Conservation (phyloP, 768 basidiomycete species). For the Panaeolus papilionaceus region DNA sequence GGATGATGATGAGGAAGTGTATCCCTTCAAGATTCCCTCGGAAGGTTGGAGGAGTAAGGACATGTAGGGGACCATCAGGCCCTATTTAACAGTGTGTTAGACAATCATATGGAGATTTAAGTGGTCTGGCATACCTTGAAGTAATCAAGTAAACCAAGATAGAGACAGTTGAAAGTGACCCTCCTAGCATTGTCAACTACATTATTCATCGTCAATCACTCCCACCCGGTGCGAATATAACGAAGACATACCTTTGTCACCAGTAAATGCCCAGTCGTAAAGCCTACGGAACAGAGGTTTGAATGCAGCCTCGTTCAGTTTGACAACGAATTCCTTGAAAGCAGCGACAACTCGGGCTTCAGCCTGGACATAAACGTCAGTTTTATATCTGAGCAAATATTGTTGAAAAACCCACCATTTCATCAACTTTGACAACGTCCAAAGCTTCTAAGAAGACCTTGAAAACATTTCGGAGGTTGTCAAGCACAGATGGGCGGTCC, state of each 20-base stretch:
- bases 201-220: slow-evolving; percentile 2
- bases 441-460: slow-evolving; percentile 83
- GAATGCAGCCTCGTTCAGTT: slow-evolving; percentile 92
- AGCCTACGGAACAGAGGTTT: slow-evolving; percentile 88
- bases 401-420: slow-evolving; percentile 20
- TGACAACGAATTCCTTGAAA: slow-evolving; percentile 89
- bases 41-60: slow-evolving; percentile 75
- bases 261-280: slow-evolving; percentile 93
- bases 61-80: slow-evolving; percentile 92
- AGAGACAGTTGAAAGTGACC: slow-evolving; percentile 77
- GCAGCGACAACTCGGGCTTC: slow-evolving; percentile 64
- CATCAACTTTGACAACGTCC: slow-evolving; percentile 51
- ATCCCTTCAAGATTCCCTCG: slow-evolving; percentile 63
- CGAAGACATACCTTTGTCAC: slow-evolving; percentile 48
- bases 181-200: slow-evolving; percentile 52
- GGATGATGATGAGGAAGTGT: slow-evolving; percentile 37
- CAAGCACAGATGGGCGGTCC: slow-evolving; percentile 65
- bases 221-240: neutral
- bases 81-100: slow-evolving; percentile 44
- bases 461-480: slow-evolving; percentile 71
- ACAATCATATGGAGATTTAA: neutral
- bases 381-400: neutral
- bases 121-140: slow-evolving; percentile 70
- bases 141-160: slow-evolving; percentile 77
- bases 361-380: slow-evolving; percentile 42